These are phyloP conservation scores for Oidiodendron maius DNA, from an alignment of 495 filamentous ascomycete genomes.

Conservation along the genomic window DNA sequence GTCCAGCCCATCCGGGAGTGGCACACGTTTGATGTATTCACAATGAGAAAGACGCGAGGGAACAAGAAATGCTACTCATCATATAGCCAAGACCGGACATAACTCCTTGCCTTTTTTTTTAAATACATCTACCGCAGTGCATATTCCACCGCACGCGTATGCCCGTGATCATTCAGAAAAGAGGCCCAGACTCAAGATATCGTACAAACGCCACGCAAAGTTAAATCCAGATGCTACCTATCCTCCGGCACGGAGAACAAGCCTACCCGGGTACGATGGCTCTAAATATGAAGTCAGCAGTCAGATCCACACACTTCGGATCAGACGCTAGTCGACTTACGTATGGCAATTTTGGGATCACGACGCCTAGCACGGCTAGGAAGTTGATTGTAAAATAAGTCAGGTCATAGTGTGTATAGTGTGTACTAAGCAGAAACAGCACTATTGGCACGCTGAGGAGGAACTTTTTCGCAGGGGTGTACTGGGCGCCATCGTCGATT, in stretches of 20 bases:
- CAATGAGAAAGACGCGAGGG: background rate
- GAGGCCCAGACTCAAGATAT: constrained; percentile 15
- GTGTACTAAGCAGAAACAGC: constrained; percentile 92
- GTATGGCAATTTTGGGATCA: constrained; percentile 91
- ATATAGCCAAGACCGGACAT: constrained; percentile 20
- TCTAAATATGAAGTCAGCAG: constrained; percentile 36
- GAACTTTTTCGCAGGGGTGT: constrained; percentile 98
- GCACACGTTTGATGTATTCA: background rate
- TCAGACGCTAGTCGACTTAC: constrained; percentile 47
- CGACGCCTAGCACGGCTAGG: constrained; percentile 80
- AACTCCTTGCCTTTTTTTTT: constrained; percentile 15
- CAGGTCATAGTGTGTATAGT: constrained; percentile 97
- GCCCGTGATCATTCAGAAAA: constrained; percentile 10
- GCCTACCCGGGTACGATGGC: constrained; percentile 65
- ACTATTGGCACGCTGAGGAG: constrained; percentile 88
- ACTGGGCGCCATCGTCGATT: constrained; percentile 98
- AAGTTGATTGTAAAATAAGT: constrained; percentile 97
- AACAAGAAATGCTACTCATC: constrained; percentile 5
- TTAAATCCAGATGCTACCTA: constrained; percentile 21
- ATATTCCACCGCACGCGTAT: constrained; percentile 11
- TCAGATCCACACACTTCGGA: background rate
- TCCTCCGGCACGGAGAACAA: constrained; percentile 59
- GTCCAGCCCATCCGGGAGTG: too few relatives aligned
- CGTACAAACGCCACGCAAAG: constrained; percentile 22
- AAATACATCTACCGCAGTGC: constrained; percentile 17